Conservation (phyloP, 768 basidiomycete species). For the Dacryopinax primogenitus region DNA sequence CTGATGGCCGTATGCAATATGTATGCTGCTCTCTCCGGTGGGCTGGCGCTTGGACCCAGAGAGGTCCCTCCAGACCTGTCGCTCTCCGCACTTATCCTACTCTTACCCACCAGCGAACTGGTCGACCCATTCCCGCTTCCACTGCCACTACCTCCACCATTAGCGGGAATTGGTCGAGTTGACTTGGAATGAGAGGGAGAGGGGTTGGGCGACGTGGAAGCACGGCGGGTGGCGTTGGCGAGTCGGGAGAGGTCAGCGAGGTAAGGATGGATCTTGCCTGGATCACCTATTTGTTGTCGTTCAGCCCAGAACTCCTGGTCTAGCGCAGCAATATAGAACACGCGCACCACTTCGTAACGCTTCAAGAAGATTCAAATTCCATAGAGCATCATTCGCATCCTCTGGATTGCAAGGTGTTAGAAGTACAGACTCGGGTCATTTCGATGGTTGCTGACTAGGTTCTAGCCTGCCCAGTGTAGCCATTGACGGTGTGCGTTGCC, state of each 20-base stretch:
- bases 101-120: neutral
- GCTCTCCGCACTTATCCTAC: neutral
- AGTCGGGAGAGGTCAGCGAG: neutral
- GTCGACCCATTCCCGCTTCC: neutral
- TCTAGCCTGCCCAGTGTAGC: neutral
- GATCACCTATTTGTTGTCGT: neutral
- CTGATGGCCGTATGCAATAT: neutral
- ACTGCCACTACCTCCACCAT: neutral
- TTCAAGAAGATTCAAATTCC: neutral
- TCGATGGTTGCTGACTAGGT: neutral
- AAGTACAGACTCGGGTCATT: neutral
- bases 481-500: neutral
- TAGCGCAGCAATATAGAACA: neutral
- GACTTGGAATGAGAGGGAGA: neutral
- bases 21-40: neutral
- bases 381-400: neutral
- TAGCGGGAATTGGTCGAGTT: neutral
- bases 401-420: neutral
- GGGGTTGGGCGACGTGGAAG: neutral
- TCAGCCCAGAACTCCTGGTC: neutral
- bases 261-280: neutral
- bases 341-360: neutral
- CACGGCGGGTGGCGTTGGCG: neutral
- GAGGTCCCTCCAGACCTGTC: neutral
- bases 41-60: neutral